phyloP scores from a whole-genome alignment of 148 eudicot species.

The Hydrangea macrophylla region DNA sequence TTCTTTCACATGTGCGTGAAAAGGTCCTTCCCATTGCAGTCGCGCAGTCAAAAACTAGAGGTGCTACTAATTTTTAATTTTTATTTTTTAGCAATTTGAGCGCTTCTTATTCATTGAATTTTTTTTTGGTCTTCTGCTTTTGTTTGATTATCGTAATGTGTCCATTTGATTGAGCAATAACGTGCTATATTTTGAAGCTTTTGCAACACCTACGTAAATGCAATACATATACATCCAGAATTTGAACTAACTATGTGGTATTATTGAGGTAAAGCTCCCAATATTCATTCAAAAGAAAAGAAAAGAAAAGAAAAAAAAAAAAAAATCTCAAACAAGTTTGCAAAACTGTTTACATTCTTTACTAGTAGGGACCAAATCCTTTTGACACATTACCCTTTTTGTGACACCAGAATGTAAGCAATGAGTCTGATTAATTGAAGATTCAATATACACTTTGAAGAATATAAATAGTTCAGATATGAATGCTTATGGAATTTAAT shows the following conservation, averaged over 20 bases:
- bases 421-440: neutral
- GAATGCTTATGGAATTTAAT: no score
- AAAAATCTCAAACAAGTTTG: no score
- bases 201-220: no score
- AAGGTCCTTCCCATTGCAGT: slow-evolving; percentile 54
- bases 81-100: neutral
- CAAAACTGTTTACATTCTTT: no score
- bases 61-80: slow-evolving; percentile 32
- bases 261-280: no score
- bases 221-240: no score
- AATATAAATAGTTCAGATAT: no score
- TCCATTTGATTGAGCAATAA: neutral
- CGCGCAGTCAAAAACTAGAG: slow-evolving; percentile 34
- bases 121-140: neutral
- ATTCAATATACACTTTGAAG: neutral
- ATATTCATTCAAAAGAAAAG: no score
- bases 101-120: neutral
- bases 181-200: neutral
- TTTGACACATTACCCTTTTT: no score
- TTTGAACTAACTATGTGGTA: no score
- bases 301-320: no score
- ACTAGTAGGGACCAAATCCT: no score
- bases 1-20: slow-evolving; percentile 46
- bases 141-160: neutral
- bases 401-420: neutral